phyloP scores from a whole-genome alignment of 345 rosid genomes.

The Eucalyptus curtisii region DNA sequence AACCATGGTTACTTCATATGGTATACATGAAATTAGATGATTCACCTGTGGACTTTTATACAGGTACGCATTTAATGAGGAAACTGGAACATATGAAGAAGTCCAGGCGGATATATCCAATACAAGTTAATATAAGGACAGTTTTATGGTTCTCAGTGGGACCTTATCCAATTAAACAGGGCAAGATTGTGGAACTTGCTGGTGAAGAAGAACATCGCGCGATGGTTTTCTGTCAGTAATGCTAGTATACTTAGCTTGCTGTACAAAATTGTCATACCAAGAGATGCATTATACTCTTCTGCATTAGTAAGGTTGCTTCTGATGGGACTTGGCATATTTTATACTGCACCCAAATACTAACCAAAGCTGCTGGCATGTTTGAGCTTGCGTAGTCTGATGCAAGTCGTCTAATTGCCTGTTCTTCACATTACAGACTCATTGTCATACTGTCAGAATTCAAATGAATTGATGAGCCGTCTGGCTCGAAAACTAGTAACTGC shows the following conservation, averaged over 20 bases:
- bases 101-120: slow-evolving; percentile 8
- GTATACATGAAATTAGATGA: neutral
- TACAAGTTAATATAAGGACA: neutral
- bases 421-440: neutral
- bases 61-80: slow-evolving; percentile 55
- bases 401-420: neutral
- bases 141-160: neutral
- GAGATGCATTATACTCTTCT: neutral
- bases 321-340: neutral
- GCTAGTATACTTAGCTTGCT: neutral
- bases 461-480: neutral
- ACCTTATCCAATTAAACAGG: neutral
- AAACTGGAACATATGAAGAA: slow-evolving; percentile 35
- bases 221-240: neutral
- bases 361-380: neutral
- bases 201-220: neutral
- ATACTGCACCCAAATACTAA: neutral
- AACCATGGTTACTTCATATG: neutral
- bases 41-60: neutral
- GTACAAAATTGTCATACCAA: neutral
- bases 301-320: neutral
- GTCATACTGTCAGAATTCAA: neutral
- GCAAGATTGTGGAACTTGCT: neutral
- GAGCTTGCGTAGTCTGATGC: neutral
- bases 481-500: neutral